Conservation (phyloP, 176 grass and related monocot species). For the Poa pratensis region DNA sequence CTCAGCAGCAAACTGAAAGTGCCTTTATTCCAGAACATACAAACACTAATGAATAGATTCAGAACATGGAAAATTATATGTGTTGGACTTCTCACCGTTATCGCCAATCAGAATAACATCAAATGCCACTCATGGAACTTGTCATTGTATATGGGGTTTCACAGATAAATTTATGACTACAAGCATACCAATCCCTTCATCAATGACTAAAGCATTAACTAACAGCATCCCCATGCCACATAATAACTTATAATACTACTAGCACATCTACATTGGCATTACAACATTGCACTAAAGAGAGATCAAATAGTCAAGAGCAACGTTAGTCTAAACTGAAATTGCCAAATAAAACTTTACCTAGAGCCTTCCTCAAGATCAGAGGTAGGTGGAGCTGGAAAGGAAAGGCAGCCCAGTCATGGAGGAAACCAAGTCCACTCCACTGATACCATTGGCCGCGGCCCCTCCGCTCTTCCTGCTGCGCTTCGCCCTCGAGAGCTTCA, state of each 20-base stretch:
- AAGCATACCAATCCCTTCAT: neutral
- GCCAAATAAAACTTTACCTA: conserved; percentile 45
- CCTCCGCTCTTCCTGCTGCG: conserved; percentile 53
- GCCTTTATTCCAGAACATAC: neutral
- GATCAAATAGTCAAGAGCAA: neutral
- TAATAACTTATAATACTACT: neutral
- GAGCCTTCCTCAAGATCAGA: conserved; percentile 40
- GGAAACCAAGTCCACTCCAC: conserved; percentile 56
- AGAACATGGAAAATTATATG: neutral
- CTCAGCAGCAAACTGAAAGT: conserved; percentile 2
- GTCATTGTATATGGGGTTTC: neutral
- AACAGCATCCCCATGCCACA: neutral
- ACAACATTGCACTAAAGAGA: conserved; percentile 11
- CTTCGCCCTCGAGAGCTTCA: conserved; percentile 78
- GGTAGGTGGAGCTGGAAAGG: conserved; percentile 58
- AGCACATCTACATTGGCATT: neutral
- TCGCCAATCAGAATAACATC: neutral
- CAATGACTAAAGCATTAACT: neutral
- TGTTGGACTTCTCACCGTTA: neutral
- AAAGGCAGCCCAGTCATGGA: conserved; percentile 64
- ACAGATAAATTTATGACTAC: neutral
- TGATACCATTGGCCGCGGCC: conserved; percentile 33
- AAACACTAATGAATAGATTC: neutral
- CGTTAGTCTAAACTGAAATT: conserved; percentile 15
- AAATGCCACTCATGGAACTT: neutral